These are phyloP conservation scores for Lyophyllum shimeji DNA, from an alignment of 768 basidiomycete species.

Conservation along the genomic window DNA sequence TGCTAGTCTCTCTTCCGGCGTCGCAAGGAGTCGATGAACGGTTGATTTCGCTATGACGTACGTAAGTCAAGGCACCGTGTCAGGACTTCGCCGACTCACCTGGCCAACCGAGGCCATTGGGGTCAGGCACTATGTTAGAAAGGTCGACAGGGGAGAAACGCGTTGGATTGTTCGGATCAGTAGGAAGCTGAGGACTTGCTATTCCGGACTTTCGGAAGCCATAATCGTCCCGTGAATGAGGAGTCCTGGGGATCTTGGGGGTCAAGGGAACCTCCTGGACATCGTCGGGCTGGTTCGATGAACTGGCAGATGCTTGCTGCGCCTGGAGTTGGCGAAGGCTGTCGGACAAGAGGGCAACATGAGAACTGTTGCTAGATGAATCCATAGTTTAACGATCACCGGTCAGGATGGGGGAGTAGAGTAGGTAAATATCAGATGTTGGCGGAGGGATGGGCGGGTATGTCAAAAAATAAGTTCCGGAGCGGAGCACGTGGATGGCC, in stretches of 20 bases:
- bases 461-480: slow-evolving; percentile 12
- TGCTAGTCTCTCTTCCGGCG: slow-evolving; percentile 65
- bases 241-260: slow-evolving; percentile 15
- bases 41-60: slow-evolving; percentile 79
- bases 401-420: background rate
- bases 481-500: slow-evolving; percentile 16
- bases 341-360: slow-evolving; percentile 41
- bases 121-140: slow-evolving; percentile 45
- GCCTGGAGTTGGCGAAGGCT: slow-evolving; percentile 48
- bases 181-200: slow-evolving; percentile 53
- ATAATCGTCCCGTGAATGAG: slow-evolving; percentile 69
- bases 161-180: slow-evolving; percentile 27
- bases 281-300: background rate
- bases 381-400: slow-evolving; percentile 7
- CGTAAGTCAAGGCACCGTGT: background rate
- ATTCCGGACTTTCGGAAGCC: slow-evolving; percentile 77
- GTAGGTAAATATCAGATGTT: background rate
- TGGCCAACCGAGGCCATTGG: slow-evolving; percentile 91
- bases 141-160: slow-evolving; percentile 40
- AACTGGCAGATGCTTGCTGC: slow-evolving; percentile 15
- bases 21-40: slow-evolving; percentile 78
- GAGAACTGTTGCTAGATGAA: slow-evolving; percentile 19
- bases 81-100: slow-evolving; percentile 44
- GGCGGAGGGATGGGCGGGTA: slow-evolving; percentile 6
- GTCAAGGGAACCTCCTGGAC: slow-evolving; percentile 1